These are phyloP conservation scores for Trichophyton mentagrophytes DNA, from an alignment of 2,329 filamentous ascomycete genomes.

Conservation along the genomic window DNA sequence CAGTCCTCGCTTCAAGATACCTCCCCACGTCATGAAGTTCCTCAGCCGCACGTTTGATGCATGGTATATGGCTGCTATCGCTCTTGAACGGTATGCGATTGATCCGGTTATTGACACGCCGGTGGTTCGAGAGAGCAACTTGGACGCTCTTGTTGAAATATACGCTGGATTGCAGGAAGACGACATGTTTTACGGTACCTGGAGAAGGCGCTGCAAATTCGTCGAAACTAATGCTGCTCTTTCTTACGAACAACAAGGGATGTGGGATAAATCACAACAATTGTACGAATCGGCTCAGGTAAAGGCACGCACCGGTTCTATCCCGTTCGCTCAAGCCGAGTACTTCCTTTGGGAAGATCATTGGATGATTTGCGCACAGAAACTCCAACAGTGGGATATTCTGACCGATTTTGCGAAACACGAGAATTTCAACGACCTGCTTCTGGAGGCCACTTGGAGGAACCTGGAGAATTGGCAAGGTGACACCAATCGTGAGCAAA, in stretches of 20 bases:
- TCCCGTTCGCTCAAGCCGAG: constrained; percentile 89
- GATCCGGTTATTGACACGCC: constrained; percentile 73
- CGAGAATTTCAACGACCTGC: constrained; percentile 93
- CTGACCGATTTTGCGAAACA: constrained; percentile 96
- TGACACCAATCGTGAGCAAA: constrained; percentile 69
- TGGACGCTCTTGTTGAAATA: constrained; percentile 88
- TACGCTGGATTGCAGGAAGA: constrained; percentile 88
- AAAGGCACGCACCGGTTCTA: constrained; percentile 88
- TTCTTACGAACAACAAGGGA: constrained; percentile 96
- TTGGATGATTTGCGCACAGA: constrained; percentile 94
- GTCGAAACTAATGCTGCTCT: constrained; percentile 94
- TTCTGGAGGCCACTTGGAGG: constrained; percentile 90
- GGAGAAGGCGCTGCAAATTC: constrained; percentile 88
- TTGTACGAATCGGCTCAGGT: constrained; percentile 95
- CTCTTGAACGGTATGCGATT: constrained; percentile 80
- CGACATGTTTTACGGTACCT: constrained; percentile 93
- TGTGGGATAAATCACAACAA: constrained; percentile 98
- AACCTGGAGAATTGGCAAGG: constrained; percentile 91
- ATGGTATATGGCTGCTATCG: constrained; percentile 89
- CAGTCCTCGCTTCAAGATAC: constrained; percentile 78
- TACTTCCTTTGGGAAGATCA: constrained; percentile 99
- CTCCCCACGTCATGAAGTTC: constrained; percentile 92
- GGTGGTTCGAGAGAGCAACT: constrained; percentile 77
- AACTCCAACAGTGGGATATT: constrained; percentile 98
- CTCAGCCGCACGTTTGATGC: constrained; percentile 86